A percentile compares a stretch with the other conserved stretches of the same genome.
Evolutionary conservation across 768 basidiomycete species (phyloP).

Genomic region (Auricularia auricula-judae): DNA sequence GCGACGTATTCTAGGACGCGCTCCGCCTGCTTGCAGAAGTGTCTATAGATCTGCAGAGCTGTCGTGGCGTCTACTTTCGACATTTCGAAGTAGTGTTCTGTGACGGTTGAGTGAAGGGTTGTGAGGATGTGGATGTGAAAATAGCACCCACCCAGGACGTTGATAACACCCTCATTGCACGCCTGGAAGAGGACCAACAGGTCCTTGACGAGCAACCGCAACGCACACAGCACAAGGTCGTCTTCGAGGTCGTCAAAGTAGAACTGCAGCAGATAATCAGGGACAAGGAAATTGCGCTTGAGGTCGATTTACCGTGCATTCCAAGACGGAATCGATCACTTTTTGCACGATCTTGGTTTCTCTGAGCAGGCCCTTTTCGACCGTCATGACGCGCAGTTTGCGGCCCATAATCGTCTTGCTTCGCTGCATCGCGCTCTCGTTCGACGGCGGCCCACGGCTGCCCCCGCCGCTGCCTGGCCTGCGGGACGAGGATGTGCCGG

Average conservation of each 20-base stretch:
- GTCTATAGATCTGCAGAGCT: constrained; percentile 79
- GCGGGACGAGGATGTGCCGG: constrained; percentile 21
- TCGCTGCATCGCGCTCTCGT: constrained; percentile 23
- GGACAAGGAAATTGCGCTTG: constrained; percentile 2
- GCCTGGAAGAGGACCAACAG: constrained; percentile 91
- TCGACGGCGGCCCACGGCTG: not conserved
- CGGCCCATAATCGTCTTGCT: constrained; percentile 74
- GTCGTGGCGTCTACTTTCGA: constrained; percentile 82
- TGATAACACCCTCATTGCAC: constrained; percentile 82
- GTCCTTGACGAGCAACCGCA: constrained; percentile 93
- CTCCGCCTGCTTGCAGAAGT: constrained; percentile 91
- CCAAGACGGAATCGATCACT: constrained; percentile 79
- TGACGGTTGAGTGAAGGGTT: constrained; percentile 14
- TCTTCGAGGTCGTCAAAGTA: constrained; percentile 91
- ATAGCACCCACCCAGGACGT: constrained; percentile 23
- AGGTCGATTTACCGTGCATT: constrained; percentile 61
- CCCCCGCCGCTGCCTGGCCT: constrained; percentile 17
- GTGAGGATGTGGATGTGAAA: too few species aligned
- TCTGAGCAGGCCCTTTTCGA: constrained; percentile 88
- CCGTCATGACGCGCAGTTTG: constrained; percentile 82
- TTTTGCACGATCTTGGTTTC: constrained; percentile 87
- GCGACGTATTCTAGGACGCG: constrained; percentile 80
- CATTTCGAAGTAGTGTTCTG: constrained; percentile 94
- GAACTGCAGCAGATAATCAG: constrained; percentile 41
- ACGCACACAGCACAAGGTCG: constrained; percentile 76